Conservation (phyloP, 139 green algal species). For the Volvox reticuliferus region DNA sequence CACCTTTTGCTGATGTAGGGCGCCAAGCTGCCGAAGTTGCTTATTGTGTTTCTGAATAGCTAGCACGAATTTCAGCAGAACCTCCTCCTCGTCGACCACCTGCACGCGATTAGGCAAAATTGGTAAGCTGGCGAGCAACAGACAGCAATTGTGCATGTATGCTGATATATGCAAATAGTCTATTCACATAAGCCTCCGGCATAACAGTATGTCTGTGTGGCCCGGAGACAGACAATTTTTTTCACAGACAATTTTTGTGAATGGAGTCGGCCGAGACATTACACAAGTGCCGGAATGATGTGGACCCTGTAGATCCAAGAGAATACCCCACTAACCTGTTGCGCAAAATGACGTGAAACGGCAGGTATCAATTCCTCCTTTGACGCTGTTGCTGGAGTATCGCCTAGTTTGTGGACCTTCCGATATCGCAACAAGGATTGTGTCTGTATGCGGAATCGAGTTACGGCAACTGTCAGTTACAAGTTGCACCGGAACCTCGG, state of each 20-base stretch:
- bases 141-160: too few relatives aligned
- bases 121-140: too few relatives aligned
- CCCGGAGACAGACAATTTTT: too few relatives aligned
- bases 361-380: slow-evolving; percentile 38
- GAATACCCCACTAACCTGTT: background rate
- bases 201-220: too few relatives aligned
- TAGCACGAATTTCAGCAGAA: slow-evolving; percentile 45
- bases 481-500: too few relatives aligned
- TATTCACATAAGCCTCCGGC: too few relatives aligned
- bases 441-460: background rate
- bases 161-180: too few relatives aligned
- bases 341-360: slow-evolving; percentile 15
- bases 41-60: slow-evolving; percentile 45
- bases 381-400: background rate
- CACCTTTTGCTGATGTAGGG: background rate
- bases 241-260: too few relatives aligned
- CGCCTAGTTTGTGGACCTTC: slow-evolving; percentile 34
- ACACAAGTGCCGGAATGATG: too few relatives aligned
- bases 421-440: slow-evolving; percentile 30
- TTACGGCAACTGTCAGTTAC: background rate
- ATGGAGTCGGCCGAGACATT: too few relatives aligned
- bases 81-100: slow-evolving; percentile 43
- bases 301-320: too few relatives aligned
- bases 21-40: background rate
- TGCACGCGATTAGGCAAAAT: background rate